Evolutionary conservation across 768 basidiomycete species (phyloP), one percentile per base, ranked within the genome.

Genomic region (Termitomyces sp.): DNA sequence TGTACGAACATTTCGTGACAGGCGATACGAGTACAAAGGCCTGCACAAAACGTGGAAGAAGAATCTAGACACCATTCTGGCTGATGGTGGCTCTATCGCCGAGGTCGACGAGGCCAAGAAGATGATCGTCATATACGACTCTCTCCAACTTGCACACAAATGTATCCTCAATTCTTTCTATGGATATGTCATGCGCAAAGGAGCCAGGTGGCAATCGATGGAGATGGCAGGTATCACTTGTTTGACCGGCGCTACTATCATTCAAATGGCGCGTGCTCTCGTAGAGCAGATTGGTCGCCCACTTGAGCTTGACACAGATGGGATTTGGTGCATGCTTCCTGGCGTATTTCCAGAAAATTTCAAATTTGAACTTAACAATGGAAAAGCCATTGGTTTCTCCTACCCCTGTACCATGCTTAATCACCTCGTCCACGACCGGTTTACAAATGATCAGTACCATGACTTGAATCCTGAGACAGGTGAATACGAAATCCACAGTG

Each of bases 211-310:
- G 97, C 95, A 98, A 71, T 98, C 96, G 29, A 98, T 99, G 97
- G 97, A 99, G 76, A 99, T 99, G 97, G 97, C 97, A 1, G 97
- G 97, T 7, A 98, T 99, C 61, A 98, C 97, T 12, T 99, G 97
- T 74, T 77, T 98, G 53, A 98, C 97, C 0, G 97, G 97, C 41
- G 94, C 97, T 20, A 92, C 85, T 6, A 98, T 99, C 75, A 98
- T 99, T 64, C 96, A 99, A 70, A 95, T 99, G 93, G 96, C 97
- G 14, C 85, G 97, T 37, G 88, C 94, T 57, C 81, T 98, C 31
- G 97, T 99, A 22, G 97, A 99, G 65, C 93, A 97, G 73, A 94
- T 99, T 55, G 97, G 97, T 3, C 86, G 97, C 8, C 97, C 97
- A 1, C 84, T 99, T 52, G 97, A 99, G 68, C 74, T 99, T 63